A percentile compares a stretch with the other conserved stretches of the same genome.
These are phyloP conservation scores for Populus nigra DNA, from an alignment of 345 rosid species.

Conservation along the genomic window DNA sequence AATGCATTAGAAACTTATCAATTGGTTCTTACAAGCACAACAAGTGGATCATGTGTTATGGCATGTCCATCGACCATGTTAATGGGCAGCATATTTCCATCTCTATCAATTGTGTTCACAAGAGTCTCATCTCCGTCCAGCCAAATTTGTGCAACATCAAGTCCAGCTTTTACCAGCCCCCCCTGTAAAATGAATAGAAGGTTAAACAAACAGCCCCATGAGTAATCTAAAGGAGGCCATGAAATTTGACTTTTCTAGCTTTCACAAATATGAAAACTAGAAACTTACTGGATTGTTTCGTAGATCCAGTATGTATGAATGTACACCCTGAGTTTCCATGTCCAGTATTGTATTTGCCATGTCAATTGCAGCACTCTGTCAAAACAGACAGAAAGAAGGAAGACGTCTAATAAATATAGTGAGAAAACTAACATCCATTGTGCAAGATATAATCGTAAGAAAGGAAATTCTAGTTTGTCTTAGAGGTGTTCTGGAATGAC, in stretches of 20 bases:
- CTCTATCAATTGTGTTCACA: constrained; percentile 79
- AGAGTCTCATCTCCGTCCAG: constrained; percentile 87
- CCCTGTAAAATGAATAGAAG: constrained; percentile 44
- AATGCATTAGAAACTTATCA: not conserved
- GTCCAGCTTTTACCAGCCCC: constrained; percentile 91
- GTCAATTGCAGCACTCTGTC: constrained; percentile 79
- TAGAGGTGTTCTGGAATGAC: not conserved
- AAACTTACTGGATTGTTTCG: constrained; percentile 73
- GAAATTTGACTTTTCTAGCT: not conserved
- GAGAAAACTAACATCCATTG: not conserved
- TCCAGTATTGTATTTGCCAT: constrained; percentile 62
- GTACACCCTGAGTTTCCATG: constrained; percentile 75
- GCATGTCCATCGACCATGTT: constrained; percentile 79
- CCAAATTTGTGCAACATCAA: constrained; percentile 90
- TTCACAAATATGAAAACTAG: not conserved
- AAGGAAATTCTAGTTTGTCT: not conserved
- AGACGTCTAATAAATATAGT: not conserved
- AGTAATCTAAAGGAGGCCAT: constrained; percentile 14
- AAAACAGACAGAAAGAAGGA: constrained; percentile 10
- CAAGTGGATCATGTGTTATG: constrained; percentile 81
- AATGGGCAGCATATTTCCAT: constrained; percentile 69
- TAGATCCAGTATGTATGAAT: constrained; percentile 77
- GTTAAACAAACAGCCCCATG: not conserved
- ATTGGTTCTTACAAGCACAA: constrained; percentile 66
- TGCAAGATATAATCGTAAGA: not conserved